Conservation (phyloP, 495 filamentous ascomycete genomes). For the Physcia stellaris region DNA sequence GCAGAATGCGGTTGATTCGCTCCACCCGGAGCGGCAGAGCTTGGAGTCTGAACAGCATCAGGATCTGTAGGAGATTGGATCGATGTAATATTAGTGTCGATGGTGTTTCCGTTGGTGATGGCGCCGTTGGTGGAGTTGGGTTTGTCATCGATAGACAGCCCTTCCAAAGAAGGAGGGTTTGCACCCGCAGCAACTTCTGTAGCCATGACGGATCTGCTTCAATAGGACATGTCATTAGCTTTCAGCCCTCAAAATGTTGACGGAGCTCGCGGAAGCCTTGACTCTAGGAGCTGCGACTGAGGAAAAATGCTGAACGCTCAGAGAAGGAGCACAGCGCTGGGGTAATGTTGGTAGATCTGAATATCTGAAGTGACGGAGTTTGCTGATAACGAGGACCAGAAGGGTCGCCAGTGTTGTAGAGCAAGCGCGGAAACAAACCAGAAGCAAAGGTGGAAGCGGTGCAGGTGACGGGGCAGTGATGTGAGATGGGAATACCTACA, state of each 20-base stretch:
- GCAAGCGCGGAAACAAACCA: neutral
- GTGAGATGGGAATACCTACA: conserved; percentile 12
- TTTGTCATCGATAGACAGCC: conserved; percentile 51
- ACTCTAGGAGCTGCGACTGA: neutral
- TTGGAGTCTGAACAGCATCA: conserved; percentile 52
- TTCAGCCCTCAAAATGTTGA: neutral
- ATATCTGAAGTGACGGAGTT: neutral
- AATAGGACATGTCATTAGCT: conserved; percentile 15
- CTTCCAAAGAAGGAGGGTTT: conserved; percentile 48
- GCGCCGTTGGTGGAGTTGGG: conserved; percentile 44
- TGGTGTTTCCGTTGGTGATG: conserved; percentile 44
- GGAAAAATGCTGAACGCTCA: neutral
- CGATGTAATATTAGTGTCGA: conserved; percentile 51
- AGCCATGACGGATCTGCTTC: conserved; percentile 42
- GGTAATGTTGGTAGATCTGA: neutral
- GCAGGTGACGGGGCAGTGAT: neutral
- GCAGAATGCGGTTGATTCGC: conserved; percentile 78
- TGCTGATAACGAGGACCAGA: neutral
- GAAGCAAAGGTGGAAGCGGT: neutral
- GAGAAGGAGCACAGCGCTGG: neutral
- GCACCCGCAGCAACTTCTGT: conserved; percentile 35
- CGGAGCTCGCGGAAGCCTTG: neutral
- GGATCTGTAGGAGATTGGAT: conserved; percentile 37
- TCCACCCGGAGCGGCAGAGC: conserved; percentile 52
- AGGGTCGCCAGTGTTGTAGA: neutral